A percentile compares a stretch with the other conserved stretches of the same genome.
Conservation (phyloP, 306 rosid species). For the Vicia villosa region DNA sequence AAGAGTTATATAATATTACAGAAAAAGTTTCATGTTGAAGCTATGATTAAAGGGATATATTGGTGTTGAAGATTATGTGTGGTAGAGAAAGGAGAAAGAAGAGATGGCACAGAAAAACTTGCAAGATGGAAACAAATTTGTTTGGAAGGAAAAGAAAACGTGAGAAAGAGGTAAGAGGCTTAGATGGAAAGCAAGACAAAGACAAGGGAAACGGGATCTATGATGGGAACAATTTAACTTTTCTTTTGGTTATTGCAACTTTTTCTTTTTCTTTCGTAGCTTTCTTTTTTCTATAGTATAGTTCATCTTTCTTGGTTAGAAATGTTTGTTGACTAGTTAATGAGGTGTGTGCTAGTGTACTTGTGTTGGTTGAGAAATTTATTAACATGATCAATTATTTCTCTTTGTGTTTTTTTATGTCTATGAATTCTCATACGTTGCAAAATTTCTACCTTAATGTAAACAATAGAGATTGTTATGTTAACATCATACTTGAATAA, state of each 20-base stretch:
- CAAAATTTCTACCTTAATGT: no score
- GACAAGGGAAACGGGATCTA: slow-evolving; percentile 33
- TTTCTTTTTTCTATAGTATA: slow-evolving; percentile 38
- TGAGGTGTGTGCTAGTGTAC: slow-evolving; percentile 6
- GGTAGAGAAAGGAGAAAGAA: slow-evolving; percentile 10
- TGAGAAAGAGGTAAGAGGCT: slow-evolving; percentile 38
- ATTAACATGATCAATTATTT: slow-evolving; percentile 51
- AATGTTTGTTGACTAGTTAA: slow-evolving; percentile 56
- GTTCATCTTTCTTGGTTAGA: slow-evolving; percentile 43
- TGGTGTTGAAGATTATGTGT: background rate
- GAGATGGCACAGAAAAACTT: slow-evolving; percentile 1
- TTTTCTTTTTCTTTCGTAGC: slow-evolving; percentile 30
- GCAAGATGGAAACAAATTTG: background rate
- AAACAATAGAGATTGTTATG: no score
- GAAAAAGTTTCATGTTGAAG: slow-evolving; percentile 3
- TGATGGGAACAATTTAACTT: slow-evolving; percentile 36
- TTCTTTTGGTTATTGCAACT: background rate
- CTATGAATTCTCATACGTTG: no score
- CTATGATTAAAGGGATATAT: slow-evolving; percentile 10
- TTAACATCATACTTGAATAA: no score
- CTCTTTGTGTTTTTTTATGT: no score
- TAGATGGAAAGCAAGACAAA: slow-evolving; percentile 48
- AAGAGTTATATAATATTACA: background rate
- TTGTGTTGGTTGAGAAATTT: slow-evolving; percentile 61
- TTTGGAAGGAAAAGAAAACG: slow-evolving; percentile 28